phyloP scores from a whole-genome alignment of 805 yeast species.

The Zygosaccharomyces gambellarensis region DNA sequence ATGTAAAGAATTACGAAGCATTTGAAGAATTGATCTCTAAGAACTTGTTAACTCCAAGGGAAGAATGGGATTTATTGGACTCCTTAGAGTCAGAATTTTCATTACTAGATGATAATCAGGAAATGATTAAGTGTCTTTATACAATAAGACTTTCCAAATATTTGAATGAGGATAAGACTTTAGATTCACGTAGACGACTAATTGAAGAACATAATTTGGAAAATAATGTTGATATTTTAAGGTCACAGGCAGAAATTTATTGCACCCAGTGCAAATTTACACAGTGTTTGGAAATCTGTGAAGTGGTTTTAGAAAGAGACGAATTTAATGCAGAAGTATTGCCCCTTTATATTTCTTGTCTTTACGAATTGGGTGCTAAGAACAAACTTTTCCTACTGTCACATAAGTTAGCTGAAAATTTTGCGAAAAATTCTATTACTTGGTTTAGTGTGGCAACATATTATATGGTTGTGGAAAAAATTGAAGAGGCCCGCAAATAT shows the following conservation, averaged over 20 bases:
- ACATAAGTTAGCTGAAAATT: constrained; percentile 78
- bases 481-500: constrained; percentile 77
- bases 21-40: constrained; percentile 71
- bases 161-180: constrained; percentile 49
- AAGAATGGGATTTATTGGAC: constrained; percentile 77
- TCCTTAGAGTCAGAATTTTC: constrained; percentile 57
- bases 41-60: constrained; percentile 72
- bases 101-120: constrained; percentile 73
- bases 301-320: constrained; percentile 49
- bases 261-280: constrained; percentile 75
- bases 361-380: constrained; percentile 78
- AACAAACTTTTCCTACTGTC: constrained; percentile 76
- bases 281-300: constrained; percentile 72
- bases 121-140: constrained; percentile 71
- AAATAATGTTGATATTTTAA: constrained; percentile 63
- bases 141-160: constrained; percentile 72
- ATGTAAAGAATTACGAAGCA: constrained; percentile 90
- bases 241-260: constrained; percentile 62
- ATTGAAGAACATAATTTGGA: constrained; percentile 67
- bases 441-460: constrained; percentile 94
- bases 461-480: constrained; percentile 67
- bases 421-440: constrained; percentile 75
- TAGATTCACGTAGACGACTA: constrained; percentile 62
- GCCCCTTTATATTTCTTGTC: constrained; percentile 76
- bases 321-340: constrained; percentile 64